These are phyloP conservation scores for Torrubiella hemipterigena DNA, from an alignment of 2,329 filamentous ascomycete species.

Conservation along the genomic window DNA sequence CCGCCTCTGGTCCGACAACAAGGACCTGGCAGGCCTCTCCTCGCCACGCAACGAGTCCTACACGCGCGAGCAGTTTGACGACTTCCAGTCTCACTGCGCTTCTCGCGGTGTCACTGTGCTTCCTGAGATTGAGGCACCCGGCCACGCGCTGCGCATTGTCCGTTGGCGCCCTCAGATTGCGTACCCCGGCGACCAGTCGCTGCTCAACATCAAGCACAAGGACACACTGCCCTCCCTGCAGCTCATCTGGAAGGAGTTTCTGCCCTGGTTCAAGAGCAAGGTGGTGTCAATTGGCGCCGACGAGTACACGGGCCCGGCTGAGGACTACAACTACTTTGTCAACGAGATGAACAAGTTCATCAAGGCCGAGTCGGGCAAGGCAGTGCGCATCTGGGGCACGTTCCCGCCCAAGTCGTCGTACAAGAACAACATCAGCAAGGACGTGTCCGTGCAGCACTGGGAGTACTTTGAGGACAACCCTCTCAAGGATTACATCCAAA, in stretches of 20 bases:
- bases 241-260: conserved; percentile 37
- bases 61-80: conserved; percentile 34
- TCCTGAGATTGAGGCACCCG: conserved; percentile 48
- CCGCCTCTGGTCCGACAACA: conserved; percentile 35
- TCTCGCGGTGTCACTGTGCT: conserved; percentile 43
- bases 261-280: conserved; percentile 44
- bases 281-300: conserved; percentile 44
- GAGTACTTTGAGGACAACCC: conserved; percentile 11
- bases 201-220: conserved; percentile 31
- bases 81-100: conserved; percentile 39
- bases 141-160: conserved; percentile 41
- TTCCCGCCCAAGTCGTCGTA: conserved; percentile 14
- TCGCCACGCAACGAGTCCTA: conserved; percentile 43
- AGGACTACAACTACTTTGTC: conserved; percentile 35
- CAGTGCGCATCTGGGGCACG: conserved; percentile 38
- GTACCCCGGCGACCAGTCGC: conserved; percentile 29
- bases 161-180: conserved; percentile 48
- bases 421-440: conserved; percentile 8
- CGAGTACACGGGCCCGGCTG: conserved; percentile 34
- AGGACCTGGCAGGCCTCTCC: conserved; percentile 34
- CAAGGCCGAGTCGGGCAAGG: conserved; percentile 28
- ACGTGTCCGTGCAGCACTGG: conserved; percentile 24
- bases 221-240: conserved; percentile 38
- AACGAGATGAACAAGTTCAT: conserved; percentile 31
- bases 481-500: conserved; percentile 10